Evolutionary conservation across 352 stramenopile genomes (phyloP).

Genomic region (Poterioochromonas sp.): DNA sequence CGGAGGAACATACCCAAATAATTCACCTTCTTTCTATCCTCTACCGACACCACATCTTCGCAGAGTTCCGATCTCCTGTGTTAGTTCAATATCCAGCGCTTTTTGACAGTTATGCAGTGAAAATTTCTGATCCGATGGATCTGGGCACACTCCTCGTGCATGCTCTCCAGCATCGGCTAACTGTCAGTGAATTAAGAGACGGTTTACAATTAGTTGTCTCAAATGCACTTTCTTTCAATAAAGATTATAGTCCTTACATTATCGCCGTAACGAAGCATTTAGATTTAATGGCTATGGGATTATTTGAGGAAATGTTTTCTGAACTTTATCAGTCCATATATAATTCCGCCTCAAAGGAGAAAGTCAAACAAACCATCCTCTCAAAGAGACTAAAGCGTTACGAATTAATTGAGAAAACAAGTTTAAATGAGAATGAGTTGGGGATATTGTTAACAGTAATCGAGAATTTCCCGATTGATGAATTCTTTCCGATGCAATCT

Average conservation of each 20-base stretch:
- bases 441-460: background rate
- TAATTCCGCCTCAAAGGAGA: background rate
- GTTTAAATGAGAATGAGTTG: background rate
- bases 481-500: background rate
- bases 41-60: background rate
- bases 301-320: background rate
- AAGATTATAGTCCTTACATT: background rate
- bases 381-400: background rate
- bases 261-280: background rate
- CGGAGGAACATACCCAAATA: too few species aligned
- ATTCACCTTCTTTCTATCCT: background rate
- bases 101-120: background rate
- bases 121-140: conserved; percentile 5
- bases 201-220: background rate
- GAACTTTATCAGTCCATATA: background rate
- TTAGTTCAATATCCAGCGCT: background rate
- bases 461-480: background rate
- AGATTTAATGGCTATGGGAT: background rate
- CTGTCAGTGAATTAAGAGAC: background rate
- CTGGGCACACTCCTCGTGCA: background rate
- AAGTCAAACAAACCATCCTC: too few species aligned
- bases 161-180: background rate
- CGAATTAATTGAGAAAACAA: too few species aligned
- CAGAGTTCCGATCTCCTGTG: background rate
- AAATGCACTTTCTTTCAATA: background rate